Evolutionary conservation across 331 rosid genomes (phyloP), one percentile per base, ranked within the genome.

Genomic region (Stylosanthes scabra): DNA sequence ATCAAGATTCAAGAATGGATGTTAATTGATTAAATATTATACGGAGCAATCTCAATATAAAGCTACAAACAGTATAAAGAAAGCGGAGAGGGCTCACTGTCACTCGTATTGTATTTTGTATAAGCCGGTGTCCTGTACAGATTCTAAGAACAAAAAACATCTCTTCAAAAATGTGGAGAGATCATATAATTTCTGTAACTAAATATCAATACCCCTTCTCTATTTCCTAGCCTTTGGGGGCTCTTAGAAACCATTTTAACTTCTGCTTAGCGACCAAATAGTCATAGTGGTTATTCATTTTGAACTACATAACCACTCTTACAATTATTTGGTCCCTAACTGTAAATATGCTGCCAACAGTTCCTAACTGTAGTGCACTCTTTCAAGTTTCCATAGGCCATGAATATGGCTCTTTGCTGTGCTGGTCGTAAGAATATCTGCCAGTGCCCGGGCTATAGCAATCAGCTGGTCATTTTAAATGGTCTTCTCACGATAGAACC

Each of bases 231-330:
- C 59, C 65, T 50, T 59, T 3, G 61, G 67, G 72, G 71, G 63
- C 62, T 54, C 10, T 14, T 28, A 41, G 50, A 68, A 74, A 52
- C 66, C 63, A 60, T 55, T 37, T 37, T 66, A 75, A 58, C 75
- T 50, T 14, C 13, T 47, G 59, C 65, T 40, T 46, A 80, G 62
- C 11, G 72, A 80, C 68, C 72, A 61, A 74, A 80, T 67, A 67
- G 59, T 44, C 60, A 6, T 42, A 67, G n/a, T 49, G 49, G 51
- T 9, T 39, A 68, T 44, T 61, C 62, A 31, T 60, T 67, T 68
- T 61, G 68, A 45, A 68, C 49, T 40, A 40, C 15, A 25, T 57
- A 25, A 40, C 68, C 51, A 62, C 61, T 41, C 27, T 37, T 0
- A 69, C 39, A 20, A 72, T 12, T 49, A 79, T 50, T 49, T 66